Conservation (phyloP, 805 yeast genomes). For the Candida piceae region DNA sequence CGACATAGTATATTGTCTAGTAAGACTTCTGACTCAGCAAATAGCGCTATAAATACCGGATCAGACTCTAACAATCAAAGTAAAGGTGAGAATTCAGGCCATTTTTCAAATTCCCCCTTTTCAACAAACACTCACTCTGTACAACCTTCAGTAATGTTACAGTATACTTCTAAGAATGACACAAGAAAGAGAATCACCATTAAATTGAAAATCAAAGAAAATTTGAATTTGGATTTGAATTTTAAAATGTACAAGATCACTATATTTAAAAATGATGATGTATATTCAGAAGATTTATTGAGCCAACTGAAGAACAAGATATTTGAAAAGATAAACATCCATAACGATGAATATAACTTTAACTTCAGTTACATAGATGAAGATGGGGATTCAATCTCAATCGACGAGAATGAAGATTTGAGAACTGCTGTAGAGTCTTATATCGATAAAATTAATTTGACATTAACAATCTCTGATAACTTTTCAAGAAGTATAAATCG, state of each 20-base stretch:
- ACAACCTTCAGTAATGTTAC: not conserved
- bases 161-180: not conserved
- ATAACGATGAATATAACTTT: constrained; percentile 13
- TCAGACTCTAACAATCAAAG: too few species aligned
- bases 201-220: constrained; percentile 20
- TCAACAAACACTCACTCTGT: too few species aligned
- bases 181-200: constrained; percentile 8
- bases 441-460: constrained; percentile 7
- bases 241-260: constrained; percentile 23
- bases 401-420: constrained; percentile 33
- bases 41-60: constrained; percentile 10
- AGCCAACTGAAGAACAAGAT: constrained; percentile 12
- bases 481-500: constrained; percentile 1
- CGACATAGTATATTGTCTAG: not conserved
- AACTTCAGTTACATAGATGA: constrained; percentile 36
- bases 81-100: too few species aligned
- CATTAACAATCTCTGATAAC: constrained; percentile 11
- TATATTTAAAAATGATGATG: constrained; percentile 8
- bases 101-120: too few species aligned
- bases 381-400: constrained; percentile 31
- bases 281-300: constrained; percentile 6
- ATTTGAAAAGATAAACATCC: constrained; percentile 20
- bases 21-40: constrained; percentile 5
- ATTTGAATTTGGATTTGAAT: constrained; percentile 13
- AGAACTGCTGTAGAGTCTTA: constrained; percentile 19